Evolutionary conservation across 2,329 filamentous ascomycete species (phyloP).

Genomic region (Gnomoniopsis smithogilvyi): DNA sequence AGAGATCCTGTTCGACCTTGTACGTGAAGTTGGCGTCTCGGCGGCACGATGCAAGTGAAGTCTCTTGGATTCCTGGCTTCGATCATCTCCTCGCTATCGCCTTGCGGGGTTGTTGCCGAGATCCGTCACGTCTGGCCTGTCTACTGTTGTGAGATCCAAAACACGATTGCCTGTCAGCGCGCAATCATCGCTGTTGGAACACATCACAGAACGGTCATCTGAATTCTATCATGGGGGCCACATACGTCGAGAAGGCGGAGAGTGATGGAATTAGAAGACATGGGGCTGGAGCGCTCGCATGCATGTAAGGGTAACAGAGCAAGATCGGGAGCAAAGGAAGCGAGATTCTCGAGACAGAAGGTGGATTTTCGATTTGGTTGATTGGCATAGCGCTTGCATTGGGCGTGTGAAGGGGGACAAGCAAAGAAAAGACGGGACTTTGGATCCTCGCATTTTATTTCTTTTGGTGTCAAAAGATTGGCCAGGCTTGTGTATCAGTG

Average conservation of each 20-base stretch:
- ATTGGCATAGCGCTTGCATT: not conserved
- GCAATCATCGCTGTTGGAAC: not conserved
- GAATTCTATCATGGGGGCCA: no score
- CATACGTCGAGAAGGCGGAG: not conserved
- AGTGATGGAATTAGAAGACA: not conserved
- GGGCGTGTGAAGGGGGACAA: not conserved
- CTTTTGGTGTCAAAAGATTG: not conserved
- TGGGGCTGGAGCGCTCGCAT: no score
- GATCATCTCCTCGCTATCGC: not conserved
- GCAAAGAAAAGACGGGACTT: not conserved
- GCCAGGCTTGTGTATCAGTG: not conserved
- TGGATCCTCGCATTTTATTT: not conserved
- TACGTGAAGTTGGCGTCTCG: not conserved
- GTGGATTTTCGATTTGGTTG: not conserved
- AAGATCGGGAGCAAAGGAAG: not conserved
- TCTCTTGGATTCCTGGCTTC: not conserved
- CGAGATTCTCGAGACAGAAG: not conserved
- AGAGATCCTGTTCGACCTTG: not conserved
- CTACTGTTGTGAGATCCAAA: not conserved
- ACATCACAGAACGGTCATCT: not conserved
- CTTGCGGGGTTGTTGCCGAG: not conserved
- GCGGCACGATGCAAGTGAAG: not conserved
- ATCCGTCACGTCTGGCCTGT: not conserved
- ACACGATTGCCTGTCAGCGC: not conserved
- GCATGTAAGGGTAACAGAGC: not conserved